These are phyloP conservation scores for Rhododendron ferrugineum DNA, from an alignment of 148 eudicot genomes.

Conservation along the genomic window DNA sequence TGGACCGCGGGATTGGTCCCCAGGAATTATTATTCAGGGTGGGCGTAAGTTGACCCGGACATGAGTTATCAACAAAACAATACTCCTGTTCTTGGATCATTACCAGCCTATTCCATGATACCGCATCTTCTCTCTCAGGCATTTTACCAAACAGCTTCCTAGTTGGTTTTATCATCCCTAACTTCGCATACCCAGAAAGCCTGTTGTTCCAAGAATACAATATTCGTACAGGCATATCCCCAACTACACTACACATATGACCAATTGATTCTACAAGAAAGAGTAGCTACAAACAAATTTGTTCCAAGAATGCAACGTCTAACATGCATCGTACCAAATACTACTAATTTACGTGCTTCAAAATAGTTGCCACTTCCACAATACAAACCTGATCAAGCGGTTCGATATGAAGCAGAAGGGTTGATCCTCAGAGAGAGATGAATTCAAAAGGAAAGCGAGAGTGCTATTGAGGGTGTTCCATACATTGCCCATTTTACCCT, in stretches of 20 bases:
- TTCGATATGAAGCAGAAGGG: neutral
- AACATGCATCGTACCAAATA: neutral
- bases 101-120: slow-evolving; percentile 76
- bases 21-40: neutral
- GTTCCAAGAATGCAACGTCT: neutral
- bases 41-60: neutral
- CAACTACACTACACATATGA: slow-evolving; percentile 55
- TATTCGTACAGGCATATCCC: slow-evolving; percentile 65
- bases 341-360: neutral
- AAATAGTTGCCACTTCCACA: neutral
- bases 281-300: neutral
- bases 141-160: slow-evolving; percentile 52
- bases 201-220: slow-evolving; percentile 71
- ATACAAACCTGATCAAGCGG: neutral
- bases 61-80: neutral
- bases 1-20: neutral
- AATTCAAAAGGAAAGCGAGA: no score
- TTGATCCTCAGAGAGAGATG: neutral
- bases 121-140: slow-evolving; percentile 42
- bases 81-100: neutral
- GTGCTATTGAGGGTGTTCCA: no score
- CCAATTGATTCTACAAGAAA: slow-evolving; percentile 49
- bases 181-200: slow-evolving; percentile 71
- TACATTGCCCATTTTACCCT: no score
- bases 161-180: slow-evolving; percentile 48